Conservation (phyloP, 768 basidiomycete genomes). For the Suillus subaureus region DNA sequence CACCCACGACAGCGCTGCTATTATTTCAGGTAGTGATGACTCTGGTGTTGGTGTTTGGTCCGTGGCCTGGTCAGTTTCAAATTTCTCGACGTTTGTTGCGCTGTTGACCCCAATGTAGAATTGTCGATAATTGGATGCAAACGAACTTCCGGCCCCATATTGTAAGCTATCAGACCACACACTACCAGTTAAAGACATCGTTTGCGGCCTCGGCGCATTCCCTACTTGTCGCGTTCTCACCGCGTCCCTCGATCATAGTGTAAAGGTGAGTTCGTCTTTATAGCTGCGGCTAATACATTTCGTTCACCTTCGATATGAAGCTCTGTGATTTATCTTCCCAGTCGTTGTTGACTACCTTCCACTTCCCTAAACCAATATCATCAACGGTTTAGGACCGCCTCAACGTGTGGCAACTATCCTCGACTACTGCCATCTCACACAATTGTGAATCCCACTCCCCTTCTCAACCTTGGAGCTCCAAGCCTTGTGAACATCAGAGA, state of each 20-base stretch:
- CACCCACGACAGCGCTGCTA: conserved; percentile 73
- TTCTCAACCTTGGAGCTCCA: no score
- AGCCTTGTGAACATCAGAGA: no score
- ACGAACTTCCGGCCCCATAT: conserved; percentile 74
- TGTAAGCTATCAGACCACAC: conserved; percentile 90
- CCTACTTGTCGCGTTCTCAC: conserved; percentile 79
- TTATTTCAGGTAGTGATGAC: conserved; percentile 90
- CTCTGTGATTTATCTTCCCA: conserved; percentile 80
- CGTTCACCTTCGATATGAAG: conserved; percentile 39
- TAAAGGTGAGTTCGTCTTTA: conserved; percentile 62
- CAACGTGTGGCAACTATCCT: no score
- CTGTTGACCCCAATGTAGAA: conserved; percentile 44
- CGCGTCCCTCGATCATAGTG: conserved; percentile 84
- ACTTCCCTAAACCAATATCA: conserved; percentile 77
- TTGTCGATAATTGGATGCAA: conserved; percentile 73
- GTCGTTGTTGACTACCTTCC: conserved; percentile 81
- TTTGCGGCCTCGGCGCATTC: conserved; percentile 78
- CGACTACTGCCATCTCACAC: no score
- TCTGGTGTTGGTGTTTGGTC: conserved; percentile 90
- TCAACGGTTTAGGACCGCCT: conserved; percentile 78
- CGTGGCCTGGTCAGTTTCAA: conserved; percentile 68
- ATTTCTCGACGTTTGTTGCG: conserved; percentile 5
- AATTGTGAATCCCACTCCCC: no score
- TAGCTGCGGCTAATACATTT: conserved; percentile 15
- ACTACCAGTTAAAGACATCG: conserved; percentile 80